Base-by-base conservation (phyloP, 306 rosid genomes). In the Vigna mungo region DNA sequence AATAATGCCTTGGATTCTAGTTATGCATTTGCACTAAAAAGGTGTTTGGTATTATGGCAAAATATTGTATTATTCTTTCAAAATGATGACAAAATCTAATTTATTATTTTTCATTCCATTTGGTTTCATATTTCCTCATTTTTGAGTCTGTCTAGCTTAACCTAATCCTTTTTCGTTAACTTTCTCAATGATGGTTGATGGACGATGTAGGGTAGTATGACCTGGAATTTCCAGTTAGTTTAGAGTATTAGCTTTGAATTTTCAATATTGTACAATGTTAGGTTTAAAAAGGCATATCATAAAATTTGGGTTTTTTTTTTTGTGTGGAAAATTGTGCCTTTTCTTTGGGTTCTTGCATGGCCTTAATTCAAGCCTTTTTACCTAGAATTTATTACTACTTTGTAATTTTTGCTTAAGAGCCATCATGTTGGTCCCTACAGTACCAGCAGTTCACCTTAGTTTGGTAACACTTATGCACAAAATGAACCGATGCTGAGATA, bases 21-120 rank as follows among this genome's bases (percentile, higher is more conserved):
- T 74, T 27, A 54, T 76, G 41, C 62, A 61, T 68, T 78, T 78
- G 68, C 63, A 44, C 78, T 74, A 18, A 23, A 17, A 23, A 32
- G 34, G 39, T 77, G 20, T 73, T 43, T 12, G 51, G 34, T 54
- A 23, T 5, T 32, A n/a, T 56, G 36, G 27, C 23, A 51, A 12
- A 66, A 21, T 56, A 27, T 64, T 48, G 27, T 72, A 32, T 44
- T 68, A 68, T 49, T 18, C 53, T n/a, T 41, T 68, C 34, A 10
- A 44, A 44, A 44, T 44, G 49, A 44, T 44, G 16, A 44, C 4
- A 44, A 44, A 10, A 44, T 12, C 15, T 44, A 44, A 11, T 11
- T 44, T 1, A 44, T 44, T 44, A 12, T 44, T 44, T 44, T 10
- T 12, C 49, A 44, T 12, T 44, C 49, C 49, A 44, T 44, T 11